Base-by-base conservation (phyloP, 352 stramenopile genomes). In the Phytophthora capsici region DNA sequence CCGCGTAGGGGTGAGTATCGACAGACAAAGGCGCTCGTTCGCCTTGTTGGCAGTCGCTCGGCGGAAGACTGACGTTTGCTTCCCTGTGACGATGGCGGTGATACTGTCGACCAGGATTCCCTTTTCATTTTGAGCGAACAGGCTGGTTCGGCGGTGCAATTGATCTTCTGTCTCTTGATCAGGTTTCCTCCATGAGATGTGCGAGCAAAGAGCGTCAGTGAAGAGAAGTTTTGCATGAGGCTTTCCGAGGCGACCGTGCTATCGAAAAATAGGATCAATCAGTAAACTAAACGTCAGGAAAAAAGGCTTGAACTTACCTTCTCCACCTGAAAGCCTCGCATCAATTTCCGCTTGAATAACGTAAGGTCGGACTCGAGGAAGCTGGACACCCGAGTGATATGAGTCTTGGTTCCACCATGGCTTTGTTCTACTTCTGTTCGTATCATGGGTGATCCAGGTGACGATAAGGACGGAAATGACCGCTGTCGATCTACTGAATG, bases 101-200 rank as follows among this genome's bases (percentile, higher is more conserved):
- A 81, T 75, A 3, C 26, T 74, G 0, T 63, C 40, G 6, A 85
- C 37, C 4, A 57, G 20, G 19, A 85, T 41, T 14, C 59, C 56
- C 38, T 85, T 83, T 25, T 67, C 63, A 5, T n/a, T n/a, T n/a
- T 75, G 69, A 45, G 73, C 74, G 13, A 67, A 69, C 7, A 65
- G 23, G 19, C 46, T 57, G 22, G 57, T 41, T 44, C 65, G 58
- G 10, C 46, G 50, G 3, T 57, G 36, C 5, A 38, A 8, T 14
- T 68, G 36, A 26, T 63, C 44, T 22, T 63, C 26, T 43, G n/a
- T 7, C 0, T 44, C 8, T 19, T 70, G 37, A 20, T 75, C 25
- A 17, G 73, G 71, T 20, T 82, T 85, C 48, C 63, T 71, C 77
- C 74, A 82, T 68, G 81, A 67, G 4, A 85, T 53, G 26, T 69